Conservation (phyloP, 2,329 filamentous ascomycete genomes). For the Laburnicola sp. region DNA sequence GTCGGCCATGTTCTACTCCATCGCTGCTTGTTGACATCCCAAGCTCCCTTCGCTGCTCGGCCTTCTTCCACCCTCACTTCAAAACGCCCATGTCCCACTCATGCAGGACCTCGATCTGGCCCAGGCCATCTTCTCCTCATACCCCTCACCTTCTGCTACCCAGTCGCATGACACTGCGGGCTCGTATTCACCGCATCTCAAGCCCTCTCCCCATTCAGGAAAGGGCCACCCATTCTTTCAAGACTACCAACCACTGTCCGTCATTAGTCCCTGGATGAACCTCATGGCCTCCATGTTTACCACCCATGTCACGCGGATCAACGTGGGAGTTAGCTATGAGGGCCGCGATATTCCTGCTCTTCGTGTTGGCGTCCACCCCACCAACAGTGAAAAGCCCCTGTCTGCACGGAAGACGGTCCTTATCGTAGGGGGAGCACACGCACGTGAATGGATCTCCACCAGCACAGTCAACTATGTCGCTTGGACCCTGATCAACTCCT, state of each 20-base stretch:
- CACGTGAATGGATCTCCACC: conserved; percentile 93
- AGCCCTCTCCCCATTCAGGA: conserved; percentile 34
- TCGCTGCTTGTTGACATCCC: conserved; percentile 4
- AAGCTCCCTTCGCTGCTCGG: conserved; percentile 73
- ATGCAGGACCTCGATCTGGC: conserved; percentile 73
- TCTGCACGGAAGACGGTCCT: conserved; percentile 73
- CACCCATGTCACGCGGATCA: conserved; percentile 71
- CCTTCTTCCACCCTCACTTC: conserved; percentile 74
- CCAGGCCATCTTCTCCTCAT: conserved; percentile 75
- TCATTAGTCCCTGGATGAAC: conserved; percentile 88
- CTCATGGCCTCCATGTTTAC: conserved; percentile 89
- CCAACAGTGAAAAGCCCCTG: conserved; percentile 51
- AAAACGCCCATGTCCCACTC: conserved; percentile 70
- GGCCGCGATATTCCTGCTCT: conserved; percentile 83
- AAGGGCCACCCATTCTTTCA: conserved; percentile 77
- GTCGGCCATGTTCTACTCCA: conserved; percentile 27
- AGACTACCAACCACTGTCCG: conserved; percentile 86
- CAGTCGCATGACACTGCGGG: conserved; percentile 30
- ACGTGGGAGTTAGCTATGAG: conserved; percentile 83
- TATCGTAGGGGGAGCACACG: conserved; percentile 84
- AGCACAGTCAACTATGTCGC: conserved; percentile 90
- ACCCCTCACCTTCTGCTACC: conserved; percentile 56
- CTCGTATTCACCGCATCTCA: conserved; percentile 33
- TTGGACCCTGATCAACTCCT: conserved; percentile 82
- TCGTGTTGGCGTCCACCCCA: conserved; percentile 67